Evolutionary conservation across 2,329 filamentous ascomycete genomes (phyloP), one percentile per base, ranked within the genome.

Genomic region (Diplodia seriata): DNA sequence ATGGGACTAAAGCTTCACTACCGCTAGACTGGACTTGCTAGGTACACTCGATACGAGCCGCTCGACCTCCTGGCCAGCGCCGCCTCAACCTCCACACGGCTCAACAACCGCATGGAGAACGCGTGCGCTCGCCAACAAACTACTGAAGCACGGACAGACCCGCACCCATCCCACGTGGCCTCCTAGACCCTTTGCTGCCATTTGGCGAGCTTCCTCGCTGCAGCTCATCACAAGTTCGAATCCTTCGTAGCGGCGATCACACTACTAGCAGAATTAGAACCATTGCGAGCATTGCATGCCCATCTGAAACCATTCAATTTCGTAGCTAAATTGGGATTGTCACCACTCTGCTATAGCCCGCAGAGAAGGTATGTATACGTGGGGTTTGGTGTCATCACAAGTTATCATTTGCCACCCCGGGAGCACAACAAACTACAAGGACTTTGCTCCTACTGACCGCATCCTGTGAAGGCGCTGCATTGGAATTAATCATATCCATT

Each of bases 101-200:
- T 51, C 56, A 47, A 40, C 56, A 61, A 29, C 31, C 56, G 49
- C 59, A 49, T 31, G 4, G 43, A 43, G 26, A 33, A 49, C 43
- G n/a, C 20, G 8, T 31, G 23, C 36, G 15, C 26, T 11, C 59
- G 47, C 59, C 29, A 38, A 33, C 59, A 31, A 63, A 53, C 47
- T 38, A 51, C 47, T 26, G 11, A 43, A 29, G 59, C 59, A 63
- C 59, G 29, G 59, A 51, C 59, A 63, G 47, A 51, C 38, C 59
- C 47, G 59, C 59, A 31, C 20, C 54, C 20, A 31, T 23, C 40
- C 59, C 59, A 63, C 59, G 59, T 63, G 59, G 59, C 18, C 59
- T 51, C 47, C 59, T 50, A 50, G 57, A 36, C 57, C 57, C 26
- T 50, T 62, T 62, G 26, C 57, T 62, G 57, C 43, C 57, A 33